phyloP scores from a whole-genome alignment of 1,284 basidiomycete species.

The Ceratobasidium papillatum region DNA sequence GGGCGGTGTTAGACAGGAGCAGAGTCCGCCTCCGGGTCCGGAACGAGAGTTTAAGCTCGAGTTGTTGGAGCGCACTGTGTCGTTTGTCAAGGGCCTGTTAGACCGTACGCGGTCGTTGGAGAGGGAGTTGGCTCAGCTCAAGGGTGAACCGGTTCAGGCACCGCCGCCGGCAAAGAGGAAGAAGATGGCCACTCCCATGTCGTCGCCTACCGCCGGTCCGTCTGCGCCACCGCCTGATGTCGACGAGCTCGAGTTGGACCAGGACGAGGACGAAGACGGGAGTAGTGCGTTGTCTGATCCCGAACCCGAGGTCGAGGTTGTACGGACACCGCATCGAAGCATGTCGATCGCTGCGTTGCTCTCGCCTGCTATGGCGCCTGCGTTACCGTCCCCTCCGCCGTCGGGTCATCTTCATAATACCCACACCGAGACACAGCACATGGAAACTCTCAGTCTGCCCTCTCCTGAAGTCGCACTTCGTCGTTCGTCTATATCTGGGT shows the following conservation, averaged over 20 bases:
- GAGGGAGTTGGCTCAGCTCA: slow-evolving; percentile 23
- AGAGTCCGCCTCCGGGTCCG: slow-evolving; percentile 43
- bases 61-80: slow-evolving; percentile 47
- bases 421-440: background rate
- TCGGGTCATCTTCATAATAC: slow-evolving; percentile 11
- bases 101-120: slow-evolving; percentile 41
- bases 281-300: slow-evolving; percentile 27
- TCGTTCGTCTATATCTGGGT: background rate
- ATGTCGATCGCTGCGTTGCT: slow-evolving; percentile 38
- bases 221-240: background rate
- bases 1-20: slow-evolving; percentile 41
- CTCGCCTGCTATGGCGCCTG: slow-evolving; percentile 9
- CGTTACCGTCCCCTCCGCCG: slow-evolving; percentile 30
- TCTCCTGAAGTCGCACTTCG: slow-evolving; percentile 31
- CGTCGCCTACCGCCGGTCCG: slow-evolving; percentile 22
- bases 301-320: background rate
- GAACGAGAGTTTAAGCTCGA: slow-evolving; percentile 50
- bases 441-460: slow-evolving; percentile 35
- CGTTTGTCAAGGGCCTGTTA: slow-evolving; percentile 43
- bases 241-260: slow-evolving; percentile 21
- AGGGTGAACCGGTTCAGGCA: background rate
- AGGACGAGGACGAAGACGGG: slow-evolving; percentile 5
- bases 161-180: slow-evolving; percentile 28
- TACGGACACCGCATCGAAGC: background rate
- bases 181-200: slow-evolving; percentile 24